These are phyloP conservation scores for Saksenaea oblongispora DNA, from an alignment of 371 early-diverging fungal species.

Conservation along the genomic window DNA sequence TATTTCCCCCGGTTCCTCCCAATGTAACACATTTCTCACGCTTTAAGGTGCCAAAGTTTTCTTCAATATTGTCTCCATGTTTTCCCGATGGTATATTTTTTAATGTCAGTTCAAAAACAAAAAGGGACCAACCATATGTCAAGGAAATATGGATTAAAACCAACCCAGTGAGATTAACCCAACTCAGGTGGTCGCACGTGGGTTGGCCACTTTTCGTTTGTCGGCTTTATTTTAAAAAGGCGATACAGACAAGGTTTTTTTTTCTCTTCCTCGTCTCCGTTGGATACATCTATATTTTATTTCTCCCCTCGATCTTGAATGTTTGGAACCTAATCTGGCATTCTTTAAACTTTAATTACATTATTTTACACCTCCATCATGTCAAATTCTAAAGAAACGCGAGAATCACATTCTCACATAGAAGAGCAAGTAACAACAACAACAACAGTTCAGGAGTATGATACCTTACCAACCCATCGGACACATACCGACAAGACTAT, in stretches of 20 bases:
- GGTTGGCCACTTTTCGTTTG: not conserved
- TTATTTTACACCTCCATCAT: not conserved
- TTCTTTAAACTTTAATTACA: not conserved
- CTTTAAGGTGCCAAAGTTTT: too few species aligned
- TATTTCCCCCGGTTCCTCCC: not conserved
- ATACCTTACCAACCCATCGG: not conserved
- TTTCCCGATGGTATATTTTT: not conserved
- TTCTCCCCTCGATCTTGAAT: not conserved
- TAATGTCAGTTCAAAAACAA: not conserved
- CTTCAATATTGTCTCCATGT: not conserved
- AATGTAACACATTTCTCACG: constrained; percentile 4
- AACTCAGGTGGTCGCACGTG: constrained; percentile 1
- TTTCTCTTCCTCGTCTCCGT: not conserved
- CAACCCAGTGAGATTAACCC: not conserved
- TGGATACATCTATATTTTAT: not conserved
- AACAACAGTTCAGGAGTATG: not conserved
- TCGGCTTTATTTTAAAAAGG: not conserved
- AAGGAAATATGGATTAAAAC: not conserved
- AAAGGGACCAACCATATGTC: not conserved
- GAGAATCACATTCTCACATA: not conserved
- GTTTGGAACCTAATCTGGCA: not conserved
- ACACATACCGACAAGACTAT: constrained; percentile 1
- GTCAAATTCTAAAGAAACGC: not conserved
- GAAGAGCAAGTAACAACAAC: not conserved
- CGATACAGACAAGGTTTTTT: not conserved